Evolutionary conservation across 1,139 yeast genomes (phyloP), one percentile per base, ranked within the genome.

Genomic region (Hyphopichia pseudoburtonii): DNA sequence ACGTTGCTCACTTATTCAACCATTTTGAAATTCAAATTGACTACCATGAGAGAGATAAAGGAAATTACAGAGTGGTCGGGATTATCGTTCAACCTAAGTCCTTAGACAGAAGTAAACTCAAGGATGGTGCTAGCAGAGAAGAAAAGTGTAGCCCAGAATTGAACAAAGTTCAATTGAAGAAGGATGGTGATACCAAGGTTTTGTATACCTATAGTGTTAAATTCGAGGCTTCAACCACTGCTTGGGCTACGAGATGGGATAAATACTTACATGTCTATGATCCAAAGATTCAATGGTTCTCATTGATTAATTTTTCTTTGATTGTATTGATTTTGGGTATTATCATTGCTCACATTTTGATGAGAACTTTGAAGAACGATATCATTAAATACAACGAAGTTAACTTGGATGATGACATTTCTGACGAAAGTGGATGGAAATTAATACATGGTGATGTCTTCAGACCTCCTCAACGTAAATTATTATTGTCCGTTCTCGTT

Each of bases 211-310:
- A 71, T 50, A 58, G 82, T 3, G 78, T 84, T 17, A 54, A 54
- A 10, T 92, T 92, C 73, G 60, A 66, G 22, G 75, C 76, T 40
- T 84, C 95, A 12, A 68, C 66, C 11, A 86, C 94, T 11, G 80
- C 83, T 9, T 92, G 97, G 98, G 97, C 97, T 23, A 92, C 97
- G 1, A 82, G 99, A 67, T 92, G 99, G 99, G 98, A 92, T 61
- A 87, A 88, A 61, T 92, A 92, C 59, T 74, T 92, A 54, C 95
- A 88, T 54, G 94, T 86, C 26, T 85, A 82, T 57, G 95, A 88
- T 57, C 95, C 97, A 38, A 84, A 85, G 59, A 85, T 92, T 51
- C 97, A 92, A 66, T 90, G 97, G 98, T 86, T 88, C 56, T 87
- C 96, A 2, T 76, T 92, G 49, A 66, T 88, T 51, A 88, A 89